phyloP scores from a whole-genome alignment of 345 rosid species.

The Populus deltoides region DNA sequence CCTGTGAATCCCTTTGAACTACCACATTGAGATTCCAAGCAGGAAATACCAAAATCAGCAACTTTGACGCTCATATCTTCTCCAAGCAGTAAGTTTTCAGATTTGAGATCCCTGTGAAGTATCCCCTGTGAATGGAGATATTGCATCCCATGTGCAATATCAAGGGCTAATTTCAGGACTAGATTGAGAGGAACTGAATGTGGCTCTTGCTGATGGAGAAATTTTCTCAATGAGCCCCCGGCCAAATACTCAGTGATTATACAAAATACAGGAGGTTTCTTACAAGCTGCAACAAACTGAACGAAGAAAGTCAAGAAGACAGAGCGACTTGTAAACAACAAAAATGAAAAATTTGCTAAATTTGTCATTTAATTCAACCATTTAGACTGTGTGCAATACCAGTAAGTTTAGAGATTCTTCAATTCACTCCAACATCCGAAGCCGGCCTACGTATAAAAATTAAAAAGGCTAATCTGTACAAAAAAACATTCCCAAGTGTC shows the following conservation, averaged over 20 bases:
- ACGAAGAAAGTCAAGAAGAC: conserved; percentile 17
- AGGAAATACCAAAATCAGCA: conserved; percentile 78
- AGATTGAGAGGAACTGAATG: conserved; percentile 56
- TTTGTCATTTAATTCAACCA: background rate
- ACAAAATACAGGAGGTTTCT: conserved; percentile 32
- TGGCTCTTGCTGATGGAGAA: conserved; percentile 69
- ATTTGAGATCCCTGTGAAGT: conserved; percentile 75
- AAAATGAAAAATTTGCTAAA: background rate
- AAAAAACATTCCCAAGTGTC: background rate
- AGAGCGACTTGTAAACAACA: background rate
- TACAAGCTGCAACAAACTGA: conserved; percentile 41
- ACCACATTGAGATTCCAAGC: conserved; percentile 66
- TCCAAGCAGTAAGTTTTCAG: conserved; percentile 67
- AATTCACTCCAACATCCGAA: background rate
- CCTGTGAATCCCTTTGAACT: conserved; percentile 68
- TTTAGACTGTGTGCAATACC: background rate
- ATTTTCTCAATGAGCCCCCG: conserved; percentile 47
- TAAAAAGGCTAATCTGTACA: background rate
- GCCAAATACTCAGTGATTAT: conserved; percentile 36
- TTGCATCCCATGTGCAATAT: conserved; percentile 73
- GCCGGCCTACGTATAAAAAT: background rate
- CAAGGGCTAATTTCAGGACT: conserved; percentile 61
- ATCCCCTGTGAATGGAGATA: conserved; percentile 71
- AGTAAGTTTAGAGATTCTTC: background rate
- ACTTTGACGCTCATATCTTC: conserved; percentile 68